These are phyloP conservation scores for Wickerhamomyces canadensis DNA, from an alignment of 805 yeast species.

Conservation along the genomic window DNA sequence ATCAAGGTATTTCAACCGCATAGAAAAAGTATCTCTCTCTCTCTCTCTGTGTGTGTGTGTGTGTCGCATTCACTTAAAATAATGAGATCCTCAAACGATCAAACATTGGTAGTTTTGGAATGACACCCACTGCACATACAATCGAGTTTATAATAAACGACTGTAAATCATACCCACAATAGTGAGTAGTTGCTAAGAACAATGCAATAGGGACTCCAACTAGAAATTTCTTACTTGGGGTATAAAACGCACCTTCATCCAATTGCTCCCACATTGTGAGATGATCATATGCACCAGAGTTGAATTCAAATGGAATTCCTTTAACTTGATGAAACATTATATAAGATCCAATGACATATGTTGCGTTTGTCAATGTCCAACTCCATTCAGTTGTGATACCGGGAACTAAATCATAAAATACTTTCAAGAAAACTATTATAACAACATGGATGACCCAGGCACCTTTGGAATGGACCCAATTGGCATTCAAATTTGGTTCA, in stretches of 20 bases:
- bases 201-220: slow-evolving; percentile 89
- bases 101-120: slow-evolving; percentile 84
- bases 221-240: slow-evolving; percentile 91
- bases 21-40: too few relatives aligned
- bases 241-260: slow-evolving; percentile 92
- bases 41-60: too few relatives aligned
- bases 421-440: slow-evolving; percentile 65
- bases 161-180: slow-evolving; percentile 76
- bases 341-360: slow-evolving; percentile 87
- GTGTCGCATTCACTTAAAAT: slow-evolving; percentile 17
- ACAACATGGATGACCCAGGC: slow-evolving; percentile 95
- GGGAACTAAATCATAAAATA: slow-evolving; percentile 75
- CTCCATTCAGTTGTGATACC: slow-evolving; percentile 77
- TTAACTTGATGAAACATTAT: slow-evolving; percentile 95
- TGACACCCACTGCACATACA: slow-evolving; percentile 79
- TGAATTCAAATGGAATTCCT: slow-evolving; percentile 96
- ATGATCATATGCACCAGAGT: slow-evolving; percentile 92
- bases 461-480: slow-evolving; percentile 94
- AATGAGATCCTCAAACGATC: slow-evolving; percentile 64
- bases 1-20: too few relatives aligned
- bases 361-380: slow-evolving; percentile 90
- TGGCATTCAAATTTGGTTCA: slow-evolving; percentile 86
- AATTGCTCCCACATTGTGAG: slow-evolving; percentile 98
- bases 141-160: slow-evolving; percentile 68
- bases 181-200: slow-evolving; percentile 84